A percentile compares a stretch with the other conserved stretches of the same genome.
Evolutionary conservation across 2,329 filamentous ascomycete genomes (phyloP).

Genomic region (Fusarium austroafricanum): DNA sequence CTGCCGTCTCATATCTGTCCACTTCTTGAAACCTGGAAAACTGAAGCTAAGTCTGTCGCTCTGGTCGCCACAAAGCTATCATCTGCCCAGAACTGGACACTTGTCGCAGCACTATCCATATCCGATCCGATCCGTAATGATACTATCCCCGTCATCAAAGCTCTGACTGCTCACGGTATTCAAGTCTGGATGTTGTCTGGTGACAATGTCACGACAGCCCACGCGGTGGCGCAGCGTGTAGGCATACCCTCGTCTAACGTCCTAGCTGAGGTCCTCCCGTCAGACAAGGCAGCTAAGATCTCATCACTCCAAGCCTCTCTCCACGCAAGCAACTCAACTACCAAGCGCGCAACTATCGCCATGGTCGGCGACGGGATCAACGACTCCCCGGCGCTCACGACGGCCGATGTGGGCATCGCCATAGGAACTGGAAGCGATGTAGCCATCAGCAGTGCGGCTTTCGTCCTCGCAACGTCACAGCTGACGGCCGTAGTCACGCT

Average conservation of each 20-base stretch:
- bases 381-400: constrained; percentile 83
- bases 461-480: constrained; percentile 81
- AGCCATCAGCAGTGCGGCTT: constrained; percentile 82
- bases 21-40: constrained; percentile 67
- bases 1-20: constrained; percentile 52
- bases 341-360: constrained; percentile 69
- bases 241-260: constrained; percentile 81
- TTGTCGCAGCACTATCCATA: constrained; percentile 77
- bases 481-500: constrained; percentile 78
- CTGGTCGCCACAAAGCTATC: constrained; percentile 62
- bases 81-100: constrained; percentile 53
- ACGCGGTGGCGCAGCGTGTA: constrained; percentile 79
- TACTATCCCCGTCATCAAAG: constrained; percentile 71
- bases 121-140: constrained; percentile 85
- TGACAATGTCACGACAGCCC: constrained; percentile 87
- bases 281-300: constrained; percentile 82
- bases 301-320: constrained; percentile 68
- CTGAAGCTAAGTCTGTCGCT: constrained; percentile 72
- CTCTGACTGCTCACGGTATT: constrained; percentile 73
- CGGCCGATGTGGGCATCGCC: constrained; percentile 85
- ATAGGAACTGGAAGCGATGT: constrained; percentile 87
- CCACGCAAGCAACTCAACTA: constrained; percentile 50
- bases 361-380: constrained; percentile 95
- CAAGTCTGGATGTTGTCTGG: constrained; percentile 93
- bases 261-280: constrained; percentile 87